Conservation (phyloP, 2,329 filamentous ascomycete genomes). For the Leptographium flavum region DNA sequence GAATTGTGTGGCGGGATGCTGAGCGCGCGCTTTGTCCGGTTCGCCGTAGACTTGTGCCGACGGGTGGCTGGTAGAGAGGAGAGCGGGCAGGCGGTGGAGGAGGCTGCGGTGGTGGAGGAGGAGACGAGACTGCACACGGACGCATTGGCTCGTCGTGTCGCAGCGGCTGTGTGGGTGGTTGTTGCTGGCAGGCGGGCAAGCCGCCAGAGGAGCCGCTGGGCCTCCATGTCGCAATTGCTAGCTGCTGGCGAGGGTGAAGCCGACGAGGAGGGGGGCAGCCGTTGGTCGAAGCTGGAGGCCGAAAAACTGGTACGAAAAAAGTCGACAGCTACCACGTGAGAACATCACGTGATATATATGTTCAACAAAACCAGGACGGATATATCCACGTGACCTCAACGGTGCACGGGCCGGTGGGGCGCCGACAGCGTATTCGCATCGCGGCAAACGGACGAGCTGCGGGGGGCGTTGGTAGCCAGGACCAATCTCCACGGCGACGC, state of each 20-base stretch:
- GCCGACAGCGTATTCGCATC: no score
- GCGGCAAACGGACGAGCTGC: no score
- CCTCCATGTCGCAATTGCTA: conserved; percentile 5
- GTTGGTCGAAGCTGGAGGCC: background rate
- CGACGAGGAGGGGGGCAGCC: background rate
- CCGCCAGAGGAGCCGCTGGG: conserved; percentile 6
- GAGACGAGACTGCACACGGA: background rate
- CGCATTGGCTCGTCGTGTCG: no score
- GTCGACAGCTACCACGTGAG: no score
- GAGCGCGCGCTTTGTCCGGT: conserved; percentile 40
- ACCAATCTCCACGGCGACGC: no score
- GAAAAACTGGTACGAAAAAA: no score
- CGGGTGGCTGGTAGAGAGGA: conserved; percentile 1
- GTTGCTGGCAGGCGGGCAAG: conserved; percentile 3
- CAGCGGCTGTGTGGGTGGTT: background rate
- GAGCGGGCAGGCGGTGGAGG: background rate
- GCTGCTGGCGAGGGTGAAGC: background rate
- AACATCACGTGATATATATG: no score
- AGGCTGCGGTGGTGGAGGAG: background rate
- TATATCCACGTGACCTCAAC: no score
- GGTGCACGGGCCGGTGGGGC: no score
- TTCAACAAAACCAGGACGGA: no score
- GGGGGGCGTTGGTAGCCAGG: no score
- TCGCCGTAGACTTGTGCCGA: conserved; percentile 34
- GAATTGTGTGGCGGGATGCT: conserved; percentile 47